phyloP scores from a whole-genome alignment of 805 yeast species.

The Yamadazyma nakazawae region DNA sequence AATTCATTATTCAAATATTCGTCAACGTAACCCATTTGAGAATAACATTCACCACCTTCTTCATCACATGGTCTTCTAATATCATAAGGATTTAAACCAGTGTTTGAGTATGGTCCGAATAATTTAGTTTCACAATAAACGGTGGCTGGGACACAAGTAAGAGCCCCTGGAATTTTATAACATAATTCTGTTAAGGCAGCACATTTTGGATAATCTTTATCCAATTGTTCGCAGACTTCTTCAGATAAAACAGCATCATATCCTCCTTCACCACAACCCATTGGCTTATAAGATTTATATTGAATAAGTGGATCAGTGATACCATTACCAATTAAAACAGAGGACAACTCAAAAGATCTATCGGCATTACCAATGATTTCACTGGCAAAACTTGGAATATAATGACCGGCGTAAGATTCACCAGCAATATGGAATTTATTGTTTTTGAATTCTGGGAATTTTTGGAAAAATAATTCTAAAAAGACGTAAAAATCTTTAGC shows the following conservation, averaged over 20 bases:
- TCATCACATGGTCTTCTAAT: constrained; percentile 51
- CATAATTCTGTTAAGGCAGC: constrained; percentile 29
- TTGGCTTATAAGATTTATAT: constrained; percentile 37
- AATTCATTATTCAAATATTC: constrained; percentile 50
- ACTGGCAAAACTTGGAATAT: constrained; percentile 83
- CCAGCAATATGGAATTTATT: constrained; percentile 84
- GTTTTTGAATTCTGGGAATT: constrained; percentile 65
- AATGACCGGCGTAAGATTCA: constrained; percentile 92
- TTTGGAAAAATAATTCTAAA: constrained; percentile 75
- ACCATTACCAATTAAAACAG: constrained; percentile 45
- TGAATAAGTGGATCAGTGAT: constrained; percentile 43
- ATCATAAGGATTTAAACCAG: constrained; percentile 64
- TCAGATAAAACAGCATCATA: constrained; percentile 33
- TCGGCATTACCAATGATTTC: constrained; percentile 72
- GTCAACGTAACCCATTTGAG: constrained; percentile 46
- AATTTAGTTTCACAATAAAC: constrained; percentile 28
- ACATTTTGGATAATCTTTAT: constrained; percentile 33
- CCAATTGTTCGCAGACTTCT: constrained; percentile 34
- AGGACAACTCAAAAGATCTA: constrained; percentile 35
- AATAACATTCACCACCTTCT: constrained; percentile 52
- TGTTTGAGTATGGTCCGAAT: constrained; percentile 33
- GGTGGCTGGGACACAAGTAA: constrained; percentile 42
- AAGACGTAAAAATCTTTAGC: constrained; percentile 86
- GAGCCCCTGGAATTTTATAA: constrained; percentile 27
- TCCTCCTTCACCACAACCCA: constrained; percentile 48